These are phyloP conservation scores for Sophora flavescens DNA, from an alignment of 306 rosid species.

Conservation along the genomic window DNA sequence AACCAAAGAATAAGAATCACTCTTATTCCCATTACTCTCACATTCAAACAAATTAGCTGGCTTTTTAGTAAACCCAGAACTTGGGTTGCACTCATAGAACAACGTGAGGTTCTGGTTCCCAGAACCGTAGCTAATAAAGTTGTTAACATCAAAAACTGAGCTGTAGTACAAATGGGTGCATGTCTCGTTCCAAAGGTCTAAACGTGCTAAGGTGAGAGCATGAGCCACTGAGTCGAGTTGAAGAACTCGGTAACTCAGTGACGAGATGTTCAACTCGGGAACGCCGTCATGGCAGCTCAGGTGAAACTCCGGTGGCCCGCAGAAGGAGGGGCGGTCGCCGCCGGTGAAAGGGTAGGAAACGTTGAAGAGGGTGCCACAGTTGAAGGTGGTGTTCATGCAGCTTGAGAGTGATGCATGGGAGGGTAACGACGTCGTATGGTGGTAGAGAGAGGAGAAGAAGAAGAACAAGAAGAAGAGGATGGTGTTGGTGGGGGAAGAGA, in stretches of 20 bases:
- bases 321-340: slow-evolving; percentile 46
- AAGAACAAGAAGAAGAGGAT: neutral
- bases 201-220: slow-evolving; percentile 52
- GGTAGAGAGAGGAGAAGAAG: slow-evolving; percentile 36
- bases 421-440: slow-evolving; percentile 47
- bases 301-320: slow-evolving; percentile 63
- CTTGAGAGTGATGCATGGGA: slow-evolving; percentile 39
- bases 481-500: slow-evolving; percentile 13
- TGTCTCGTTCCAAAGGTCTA: slow-evolving; percentile 69
- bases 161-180: slow-evolving; percentile 47
- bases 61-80: rapidly evolving
- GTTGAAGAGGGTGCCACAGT: slow-evolving; percentile 58
- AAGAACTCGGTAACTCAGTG: slow-evolving; percentile 55
- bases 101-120: slow-evolving; percentile 60
- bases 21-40: neutral
- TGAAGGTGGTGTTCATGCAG: slow-evolving; percentile 59
- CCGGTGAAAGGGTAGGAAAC: slow-evolving; percentile 43
- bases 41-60: slow-evolving; percentile 55
- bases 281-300: slow-evolving; percentile 47
- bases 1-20: slow-evolving; percentile 56
- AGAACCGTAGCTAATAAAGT: slow-evolving; percentile 40
- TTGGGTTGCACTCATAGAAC: slow-evolving; percentile 49
- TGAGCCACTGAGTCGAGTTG: slow-evolving; percentile 35
- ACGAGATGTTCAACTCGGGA: slow-evolving; percentile 48
- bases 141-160: slow-evolving; percentile 42